Evolutionary conservation across 139 green algal species (phyloP), one percentile per base, ranked within the genome.

Genomic region (Chlamydomonas incerta): DNA sequence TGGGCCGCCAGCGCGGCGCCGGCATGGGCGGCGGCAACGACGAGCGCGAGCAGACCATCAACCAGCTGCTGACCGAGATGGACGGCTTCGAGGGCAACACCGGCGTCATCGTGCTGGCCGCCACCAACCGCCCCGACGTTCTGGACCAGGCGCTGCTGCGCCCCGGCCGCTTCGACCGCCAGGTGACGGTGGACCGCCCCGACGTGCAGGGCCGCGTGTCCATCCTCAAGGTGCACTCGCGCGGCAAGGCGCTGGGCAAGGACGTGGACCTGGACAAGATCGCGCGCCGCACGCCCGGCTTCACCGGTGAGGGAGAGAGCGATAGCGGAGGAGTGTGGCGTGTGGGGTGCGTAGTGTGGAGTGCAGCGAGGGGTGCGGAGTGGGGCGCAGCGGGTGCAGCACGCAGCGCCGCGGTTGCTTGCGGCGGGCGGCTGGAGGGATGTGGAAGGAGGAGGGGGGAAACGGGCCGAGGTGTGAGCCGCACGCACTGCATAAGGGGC

Each of bases 41-140:
- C 77, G 97, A 99, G 94, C 93, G 97, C 50, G 97, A 99, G 94
- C 97, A 86, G 68, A 96, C 93, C n/a, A 96, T 96, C 92, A 96
- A 96, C 89, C 93, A 96, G 91, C 94, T 97, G 82, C 92, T 98
- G 28, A 95, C 94, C 76, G 96, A 99, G 92, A 98, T 99, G 86
- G 89, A 92, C 68, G 89, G 97, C 57, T 99, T 99, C 87, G 97
- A 99, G 93, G 98, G 98, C 88, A 99, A 99, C 95, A 99, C 96
- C 21, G 97, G 97, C 71, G 95, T 99, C 87, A 99, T 99, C 76
- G 96, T 99, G 90, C 93, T 99, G 68, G 97, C 97, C n/a, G 97
- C 97, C 74, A 99, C 97, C 87, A 99, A 99, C 93, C 87, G 98
- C 41, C 96, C 97, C 37, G 98, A 99, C 89, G 99, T 99, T 67